Evolutionary conservation across 2,329 filamentous ascomycete genomes (phyloP).

Genomic region (Lasiodiplodia sp.): DNA sequence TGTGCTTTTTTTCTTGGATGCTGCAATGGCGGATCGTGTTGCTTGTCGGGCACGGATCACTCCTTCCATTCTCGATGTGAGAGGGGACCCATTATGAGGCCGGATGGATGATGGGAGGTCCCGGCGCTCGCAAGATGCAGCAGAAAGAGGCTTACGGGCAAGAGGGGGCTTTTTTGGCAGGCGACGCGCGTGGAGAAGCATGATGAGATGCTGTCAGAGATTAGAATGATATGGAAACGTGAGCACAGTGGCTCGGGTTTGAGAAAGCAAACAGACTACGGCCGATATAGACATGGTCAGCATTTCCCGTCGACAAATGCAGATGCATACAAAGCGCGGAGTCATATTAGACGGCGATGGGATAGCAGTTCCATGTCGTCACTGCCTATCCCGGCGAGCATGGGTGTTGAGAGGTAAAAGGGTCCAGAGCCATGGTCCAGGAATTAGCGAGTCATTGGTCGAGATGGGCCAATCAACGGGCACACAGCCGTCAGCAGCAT

Average conservation of each 20-base stretch:
- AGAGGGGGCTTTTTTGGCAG: not conserved
- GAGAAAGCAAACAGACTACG: not conserved
- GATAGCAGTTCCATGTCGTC: not conserved
- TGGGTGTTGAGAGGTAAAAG: not conserved
- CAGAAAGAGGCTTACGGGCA: not conserved
- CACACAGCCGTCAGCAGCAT: not conserved
- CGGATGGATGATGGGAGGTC: not conserved
- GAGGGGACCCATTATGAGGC: not conserved
- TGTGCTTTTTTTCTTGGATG: not conserved
- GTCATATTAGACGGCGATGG: not conserved
- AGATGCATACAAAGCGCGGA: not conserved
- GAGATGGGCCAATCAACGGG: not conserved
- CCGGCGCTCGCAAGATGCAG: constrained; percentile 3
- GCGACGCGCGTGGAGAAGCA: constrained; percentile 8
- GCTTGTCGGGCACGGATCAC: constrained; percentile 20
- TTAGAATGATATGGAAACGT: constrained; percentile 2
- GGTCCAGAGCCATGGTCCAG: constrained; percentile 3
- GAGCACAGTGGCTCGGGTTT: not conserved
- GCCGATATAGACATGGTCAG: not conserved
- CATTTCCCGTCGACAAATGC: not conserved
- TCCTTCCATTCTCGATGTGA: constrained; percentile 8
- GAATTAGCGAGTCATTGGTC: not conserved
- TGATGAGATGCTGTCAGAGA: constrained; percentile 19
- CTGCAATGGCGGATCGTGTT: not conserved
- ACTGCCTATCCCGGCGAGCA: not conserved